These are phyloP conservation scores for Epithele typhae DNA, from an alignment of 768 basidiomycete species.

Conservation along the genomic window DNA sequence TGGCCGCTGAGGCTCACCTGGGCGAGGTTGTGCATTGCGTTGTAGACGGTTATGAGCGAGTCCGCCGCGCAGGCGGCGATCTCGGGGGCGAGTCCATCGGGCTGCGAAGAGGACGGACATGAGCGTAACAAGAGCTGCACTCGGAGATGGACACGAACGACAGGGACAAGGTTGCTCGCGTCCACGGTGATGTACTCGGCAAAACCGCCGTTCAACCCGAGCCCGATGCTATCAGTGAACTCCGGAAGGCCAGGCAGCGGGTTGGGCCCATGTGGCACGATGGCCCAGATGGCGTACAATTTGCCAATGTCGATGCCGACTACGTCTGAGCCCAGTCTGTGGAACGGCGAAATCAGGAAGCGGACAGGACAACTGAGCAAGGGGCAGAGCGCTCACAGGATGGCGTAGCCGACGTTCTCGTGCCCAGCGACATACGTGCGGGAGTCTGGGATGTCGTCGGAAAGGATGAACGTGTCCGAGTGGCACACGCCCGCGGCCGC, in stretches of 20 bases:
- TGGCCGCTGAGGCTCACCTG: constrained; percentile 1
- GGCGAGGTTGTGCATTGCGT: constrained; percentile 6
- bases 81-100: constrained; percentile 5
- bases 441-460: too few species aligned
- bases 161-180: background rate
- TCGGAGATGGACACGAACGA: background rate
- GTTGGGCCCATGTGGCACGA: background rate
- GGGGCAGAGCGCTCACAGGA: too few species aligned
- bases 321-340: background rate
- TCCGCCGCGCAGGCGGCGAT: constrained; percentile 4
- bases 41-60: constrained; percentile 7
- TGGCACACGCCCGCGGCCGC: too few species aligned
- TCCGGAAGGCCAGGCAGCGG: background rate
- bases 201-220: constrained; percentile 4
- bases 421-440: too few species aligned
- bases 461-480: too few species aligned
- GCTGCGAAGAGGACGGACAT: background rate
- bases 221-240: background rate
- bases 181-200: constrained; percentile 7
- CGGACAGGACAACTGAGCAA: too few species aligned
- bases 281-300: constrained; percentile 1
- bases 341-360: too few species aligned
- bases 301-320: background rate
- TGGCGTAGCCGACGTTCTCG: too few species aligned
- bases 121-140: too few species aligned